These are phyloP conservation scores for Ceratocystis eucalypticola DNA, from an alignment of 2,329 filamentous ascomycete species.

Conservation along the genomic window DNA sequence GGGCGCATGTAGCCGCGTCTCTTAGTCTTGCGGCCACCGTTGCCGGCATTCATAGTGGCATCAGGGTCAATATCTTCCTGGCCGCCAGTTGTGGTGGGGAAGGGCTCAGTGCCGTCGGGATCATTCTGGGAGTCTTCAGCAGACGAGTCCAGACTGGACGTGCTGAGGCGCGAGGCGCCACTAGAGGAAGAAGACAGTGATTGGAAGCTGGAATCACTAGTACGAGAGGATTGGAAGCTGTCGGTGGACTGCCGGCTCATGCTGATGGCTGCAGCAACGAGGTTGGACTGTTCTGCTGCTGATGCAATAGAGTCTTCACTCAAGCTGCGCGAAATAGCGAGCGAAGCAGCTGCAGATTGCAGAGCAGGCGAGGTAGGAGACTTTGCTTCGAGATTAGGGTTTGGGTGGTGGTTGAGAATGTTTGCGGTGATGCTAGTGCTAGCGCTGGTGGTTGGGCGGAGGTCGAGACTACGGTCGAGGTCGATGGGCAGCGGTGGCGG, in stretches of 20 bases:
- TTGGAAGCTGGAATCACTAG: conserved; percentile 11
- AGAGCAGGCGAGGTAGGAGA: conserved; percentile 17
- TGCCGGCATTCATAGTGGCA: neutral
- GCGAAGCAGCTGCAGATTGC: conserved; percentile 17
- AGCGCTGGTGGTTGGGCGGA: neutral
- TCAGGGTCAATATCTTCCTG: conserved; percentile 33
- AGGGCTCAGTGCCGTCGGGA: conserved; percentile 14
- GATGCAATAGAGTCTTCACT: conserved; percentile 39
- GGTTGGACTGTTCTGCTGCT: conserved; percentile 43
- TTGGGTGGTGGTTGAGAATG: neutral
- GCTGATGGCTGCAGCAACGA: conserved; percentile 17
- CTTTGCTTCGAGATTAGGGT: conserved; percentile 12
- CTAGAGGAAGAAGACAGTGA: neutral
- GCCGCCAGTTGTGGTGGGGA: conserved; percentile 29
- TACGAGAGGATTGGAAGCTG: conserved; percentile 17
- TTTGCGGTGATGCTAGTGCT: neutral
- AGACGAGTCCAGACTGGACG: neutral
- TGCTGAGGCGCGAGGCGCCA: neutral
- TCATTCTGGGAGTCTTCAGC: neutral
- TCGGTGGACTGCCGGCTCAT: conserved; percentile 17
- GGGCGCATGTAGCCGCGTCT: conserved; percentile 78
- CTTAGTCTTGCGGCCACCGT: conserved; percentile 11
- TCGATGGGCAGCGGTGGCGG: neutral
- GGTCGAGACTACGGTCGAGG: neutral
- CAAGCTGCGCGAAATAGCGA: conserved; percentile 17